Base-by-base conservation (phyloP, 805 yeast species). In the Metschnikowia shivogae region DNA sequence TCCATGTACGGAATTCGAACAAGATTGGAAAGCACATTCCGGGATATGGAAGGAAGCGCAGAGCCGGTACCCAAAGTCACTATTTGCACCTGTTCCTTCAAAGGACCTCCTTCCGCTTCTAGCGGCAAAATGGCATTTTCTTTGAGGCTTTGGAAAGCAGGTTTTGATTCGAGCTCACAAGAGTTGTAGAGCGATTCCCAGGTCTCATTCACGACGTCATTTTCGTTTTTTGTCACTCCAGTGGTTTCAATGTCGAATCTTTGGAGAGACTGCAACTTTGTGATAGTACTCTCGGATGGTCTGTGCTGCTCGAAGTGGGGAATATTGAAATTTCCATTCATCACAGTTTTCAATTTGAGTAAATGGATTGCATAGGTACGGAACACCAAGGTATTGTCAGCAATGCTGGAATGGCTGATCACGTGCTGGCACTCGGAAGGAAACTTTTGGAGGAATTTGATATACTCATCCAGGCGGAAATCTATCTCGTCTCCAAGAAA, bases 1-100 rank as follows among this genome's bases (percentile, higher is more conserved):
- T 40, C 46, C n/a, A 35, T 33, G 46, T 61, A 72, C 1, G 96
- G 96, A 1, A 89, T 55, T 49, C 96, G 77, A 2, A 93, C 73
- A 20, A 89, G 61, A 14, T 87, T 86, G 0, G 93, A 84, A 12
- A 86, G 76, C 1, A 93, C 99, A 59, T 93, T 93, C 54, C 98
- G 74, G 54, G 81, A 79, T 47, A 80, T 78, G 0, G 96, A 81
- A 0, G 99, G 99, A 28, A 88, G 62, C 0, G 98, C 93, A 29
- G 95, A 84, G 0, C 98, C 98, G 0, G 99, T 93, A 3, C 99
- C 99, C 6, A 92, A 63, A 0, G 96, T 84, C 8, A 86, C 69
- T 0, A 84, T 65, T 56, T 87, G 89, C 1, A 84, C 83, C 49
- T 80, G 77, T 32, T 74, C 80, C 45, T 65, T 68, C 45, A 77